A percentile compares a stretch with the other conserved stretches of the same genome.
Evolutionary conservation across 768 basidiomycete genomes (phyloP).

Genomic region (Russula sp.): DNA sequence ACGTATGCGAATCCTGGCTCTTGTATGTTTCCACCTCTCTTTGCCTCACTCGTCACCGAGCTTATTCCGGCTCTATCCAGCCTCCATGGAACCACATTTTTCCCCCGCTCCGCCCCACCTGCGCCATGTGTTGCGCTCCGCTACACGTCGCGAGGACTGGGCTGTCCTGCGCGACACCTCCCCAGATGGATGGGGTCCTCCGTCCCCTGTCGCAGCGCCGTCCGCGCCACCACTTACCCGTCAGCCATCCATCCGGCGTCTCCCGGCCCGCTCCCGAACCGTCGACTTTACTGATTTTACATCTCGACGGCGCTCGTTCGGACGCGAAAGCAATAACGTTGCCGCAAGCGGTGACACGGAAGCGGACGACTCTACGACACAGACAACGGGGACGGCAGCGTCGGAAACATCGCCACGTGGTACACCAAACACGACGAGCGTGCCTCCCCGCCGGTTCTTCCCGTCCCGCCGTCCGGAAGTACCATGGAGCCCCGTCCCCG

Average conservation of each 20-base stretch:
- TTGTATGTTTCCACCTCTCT: conserved; percentile 5
- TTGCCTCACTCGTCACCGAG: not conserved
- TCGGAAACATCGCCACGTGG: not conserved
- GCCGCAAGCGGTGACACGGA: conserved; percentile 12
- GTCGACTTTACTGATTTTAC: conserved; percentile 73
- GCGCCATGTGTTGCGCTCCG: conserved; percentile 9
- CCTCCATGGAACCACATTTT: conserved; percentile 7
- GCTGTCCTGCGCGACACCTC: conserved; percentile 12
- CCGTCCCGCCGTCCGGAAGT: conserved; percentile 19
- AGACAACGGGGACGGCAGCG: not conserved
- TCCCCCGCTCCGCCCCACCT: conserved; percentile 11
- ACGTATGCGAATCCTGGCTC: conserved; percentile 37
- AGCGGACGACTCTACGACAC: conserved; percentile 13
- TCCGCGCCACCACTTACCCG: conserved; percentile 40
- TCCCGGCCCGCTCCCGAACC: conserved; percentile 43
- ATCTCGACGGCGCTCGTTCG: conserved; percentile 51
- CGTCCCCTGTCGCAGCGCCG: not conserved
- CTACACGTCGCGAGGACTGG: conserved; percentile 20
- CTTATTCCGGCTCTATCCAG: not conserved
- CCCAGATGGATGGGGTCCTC: conserved; percentile 8
- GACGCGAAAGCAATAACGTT: conserved; percentile 28
- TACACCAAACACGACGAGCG: conserved; percentile 9
- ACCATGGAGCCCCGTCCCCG: not conserved
- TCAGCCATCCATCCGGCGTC: conserved; percentile 29
- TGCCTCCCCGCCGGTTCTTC: conserved; percentile 20